A percentile compares a stretch with the other conserved stretches of the same genome.
Conservation (phyloP, 2,329 filamentous ascomycete genomes). For the Clonostachys rhizophaga region DNA sequence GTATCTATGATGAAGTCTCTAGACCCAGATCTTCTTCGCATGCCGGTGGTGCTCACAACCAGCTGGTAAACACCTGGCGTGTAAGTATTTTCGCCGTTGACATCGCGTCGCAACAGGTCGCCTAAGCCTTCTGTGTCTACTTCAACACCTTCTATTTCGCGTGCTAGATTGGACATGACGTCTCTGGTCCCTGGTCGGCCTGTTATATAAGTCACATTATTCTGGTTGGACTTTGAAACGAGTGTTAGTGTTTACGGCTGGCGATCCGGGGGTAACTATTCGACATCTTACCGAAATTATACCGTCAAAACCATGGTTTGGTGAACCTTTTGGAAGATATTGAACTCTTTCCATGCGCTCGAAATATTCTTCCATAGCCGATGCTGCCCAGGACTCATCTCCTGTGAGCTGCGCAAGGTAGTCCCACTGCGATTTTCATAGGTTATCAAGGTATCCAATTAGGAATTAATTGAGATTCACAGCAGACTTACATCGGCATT, state of each 20-base stretch:
- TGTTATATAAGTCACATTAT: no score
- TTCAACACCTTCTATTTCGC: no score
- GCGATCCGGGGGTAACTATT: no score
- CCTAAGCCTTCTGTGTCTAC: constrained; percentile 4
- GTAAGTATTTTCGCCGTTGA: neutral
- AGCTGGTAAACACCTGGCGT: constrained; percentile 12
- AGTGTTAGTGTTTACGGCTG: no score
- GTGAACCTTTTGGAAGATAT: constrained; percentile 21
- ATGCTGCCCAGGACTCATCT: constrained; percentile 31
- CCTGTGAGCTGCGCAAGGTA: constrained; percentile 31
- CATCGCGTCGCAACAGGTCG: constrained; percentile 15
- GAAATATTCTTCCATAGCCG: constrained; percentile 33
- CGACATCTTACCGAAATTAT: no score
- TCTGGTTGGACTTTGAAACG: no score
- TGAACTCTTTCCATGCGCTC: constrained; percentile 33
- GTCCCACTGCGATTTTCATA: constrained; percentile 8
- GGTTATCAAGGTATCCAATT: no score
- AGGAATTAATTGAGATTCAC: no score
- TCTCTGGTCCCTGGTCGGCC: no score
- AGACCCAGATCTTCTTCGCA: neutral
- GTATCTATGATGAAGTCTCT: neutral
- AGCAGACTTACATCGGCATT: neutral
- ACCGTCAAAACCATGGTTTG: constrained; percentile 34
- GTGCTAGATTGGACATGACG: no score
- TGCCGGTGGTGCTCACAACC: neutral